These are phyloP conservation scores for Dothideomycetes sp. DNA, from an alignment of 2,329 filamentous ascomycete species.

Conservation along the genomic window DNA sequence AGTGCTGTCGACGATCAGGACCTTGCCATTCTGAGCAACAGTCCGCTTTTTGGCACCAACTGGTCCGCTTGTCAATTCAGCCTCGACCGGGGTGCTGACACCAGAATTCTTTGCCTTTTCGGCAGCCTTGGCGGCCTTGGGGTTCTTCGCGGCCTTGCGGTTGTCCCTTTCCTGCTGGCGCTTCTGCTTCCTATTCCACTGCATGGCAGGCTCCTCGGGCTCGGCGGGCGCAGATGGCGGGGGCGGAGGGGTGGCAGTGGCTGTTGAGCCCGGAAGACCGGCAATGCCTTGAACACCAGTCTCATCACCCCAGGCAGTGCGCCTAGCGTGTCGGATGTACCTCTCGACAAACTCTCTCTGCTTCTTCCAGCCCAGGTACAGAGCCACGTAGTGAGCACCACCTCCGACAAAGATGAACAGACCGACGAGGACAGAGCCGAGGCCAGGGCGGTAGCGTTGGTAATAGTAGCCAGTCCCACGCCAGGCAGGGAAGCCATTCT, in stretches of 20 bases:
- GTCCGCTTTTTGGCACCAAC: slow-evolving; percentile 77
- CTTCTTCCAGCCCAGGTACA: slow-evolving; percentile 79
- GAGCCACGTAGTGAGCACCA: slow-evolving; percentile 71
- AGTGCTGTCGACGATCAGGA: slow-evolving; percentile 80
- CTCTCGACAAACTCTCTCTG: slow-evolving; percentile 84
- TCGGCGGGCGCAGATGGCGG: slow-evolving; percentile 22
- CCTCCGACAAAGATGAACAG: slow-evolving; percentile 76
- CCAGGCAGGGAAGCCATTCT: slow-evolving; percentile 91
- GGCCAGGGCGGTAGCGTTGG: slow-evolving; percentile 77
- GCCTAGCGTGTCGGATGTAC: slow-evolving; percentile 81
- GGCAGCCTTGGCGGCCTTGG: slow-evolving; percentile 40
- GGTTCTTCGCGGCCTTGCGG: slow-evolving; percentile 53
- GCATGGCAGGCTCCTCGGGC: slow-evolving; percentile 42
- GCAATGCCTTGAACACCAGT: slow-evolving; percentile 55
- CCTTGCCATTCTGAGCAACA: slow-evolving; percentile 88
- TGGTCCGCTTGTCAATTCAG: slow-evolving; percentile 43
- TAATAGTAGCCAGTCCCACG: slow-evolving; percentile 99
- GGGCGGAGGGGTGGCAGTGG: slow-evolving; percentile 26
- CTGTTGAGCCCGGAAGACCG: slow-evolving; percentile 32
- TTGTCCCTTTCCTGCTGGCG: slow-evolving; percentile 78
- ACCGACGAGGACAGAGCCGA: slow-evolving; percentile 73
- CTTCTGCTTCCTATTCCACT: slow-evolving; percentile 69
- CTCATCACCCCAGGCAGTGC: slow-evolving; percentile 83
- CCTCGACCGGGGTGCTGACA: slow-evolving; percentile 45
- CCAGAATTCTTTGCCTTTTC: slow-evolving; percentile 39